Conservation (phyloP, 2,329 filamentous ascomycete genomes). For the Cordyceps cateniannulata region DNA sequence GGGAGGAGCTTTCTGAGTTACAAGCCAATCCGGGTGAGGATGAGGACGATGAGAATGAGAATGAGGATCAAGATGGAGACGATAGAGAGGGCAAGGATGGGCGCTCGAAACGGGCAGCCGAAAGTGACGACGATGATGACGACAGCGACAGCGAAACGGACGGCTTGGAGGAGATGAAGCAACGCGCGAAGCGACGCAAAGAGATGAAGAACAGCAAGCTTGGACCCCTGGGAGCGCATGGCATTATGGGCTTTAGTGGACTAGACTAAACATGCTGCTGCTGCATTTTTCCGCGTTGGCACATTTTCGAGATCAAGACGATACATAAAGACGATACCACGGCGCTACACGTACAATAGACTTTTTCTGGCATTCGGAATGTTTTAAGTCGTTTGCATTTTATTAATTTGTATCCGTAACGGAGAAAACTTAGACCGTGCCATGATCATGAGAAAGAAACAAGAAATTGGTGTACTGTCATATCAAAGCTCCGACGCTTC, state of each 20-base stretch:
- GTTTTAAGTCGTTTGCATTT: neutral
- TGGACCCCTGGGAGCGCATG: constrained; percentile 45
- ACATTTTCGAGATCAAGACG: neutral
- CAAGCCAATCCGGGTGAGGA: constrained; percentile 38
- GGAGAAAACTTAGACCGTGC: neutral
- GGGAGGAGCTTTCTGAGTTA: constrained; percentile 68
- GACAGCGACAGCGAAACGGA: constrained; percentile 29
- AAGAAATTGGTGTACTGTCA: neutral
- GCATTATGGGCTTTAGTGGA: constrained; percentile 43
- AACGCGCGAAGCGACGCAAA: constrained; percentile 38
- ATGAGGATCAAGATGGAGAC: constrained; percentile 34
- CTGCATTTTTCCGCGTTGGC: neutral
- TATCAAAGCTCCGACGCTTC: neutral
- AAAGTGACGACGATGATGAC: constrained; percentile 40
- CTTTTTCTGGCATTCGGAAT: neutral
- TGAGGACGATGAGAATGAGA: constrained; percentile 41
- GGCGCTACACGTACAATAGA: neutral
- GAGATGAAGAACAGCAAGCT: constrained; percentile 35
- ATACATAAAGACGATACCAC: constrained; percentile 7
- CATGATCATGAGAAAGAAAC: neutral
- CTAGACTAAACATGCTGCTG: constrained; percentile 29
- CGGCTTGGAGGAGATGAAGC: constrained; percentile 35
- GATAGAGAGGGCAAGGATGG: constrained; percentile 29
- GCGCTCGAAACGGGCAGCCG: constrained; percentile 40
- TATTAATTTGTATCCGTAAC: neutral